Evolutionary conservation across 1,284 basidiomycete genomes (phyloP), one percentile per base, ranked within the genome.

Genomic region (Cryptococcus jaspeensis): DNA sequence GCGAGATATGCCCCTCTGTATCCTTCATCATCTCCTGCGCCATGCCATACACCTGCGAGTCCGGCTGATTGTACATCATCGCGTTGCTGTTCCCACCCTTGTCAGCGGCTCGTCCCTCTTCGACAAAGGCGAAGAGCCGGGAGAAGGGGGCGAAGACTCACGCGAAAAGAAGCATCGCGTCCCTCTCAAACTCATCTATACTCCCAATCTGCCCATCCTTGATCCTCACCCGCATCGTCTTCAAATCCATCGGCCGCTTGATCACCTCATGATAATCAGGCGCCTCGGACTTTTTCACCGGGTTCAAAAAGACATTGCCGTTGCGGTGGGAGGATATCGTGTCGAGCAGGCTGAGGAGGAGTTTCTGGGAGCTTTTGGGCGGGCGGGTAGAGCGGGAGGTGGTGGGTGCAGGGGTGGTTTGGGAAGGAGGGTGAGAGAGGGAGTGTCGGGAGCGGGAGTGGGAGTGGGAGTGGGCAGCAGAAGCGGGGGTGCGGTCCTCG

Each of bases 11-110:
- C 5, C 68, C 80, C 74, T 93, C 90, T 66, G 87, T 87, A 68
- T 89, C 89, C 9, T 84, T 74, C 86, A 92, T 87, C 91, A 93
- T 93, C 87, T 93, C 90, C 71, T 89, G 85, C n/a, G 92, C 89
- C 88, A 95, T 91, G 51, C 82, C 82, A 66, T 87, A 85, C 12
- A 95, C 87, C 71, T 90, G 88, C 22, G 87, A 88, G 5, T 85
- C 86, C 1, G 88, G 87, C 42, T 86, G 82, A 64, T 97, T 97
- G 75, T 92, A 97, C 88, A 96, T 91, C 83, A 93, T 87, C 13
- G 93, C 91, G 70, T 97, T 97, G 20, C 74, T 75, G 48, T n/a
- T 25, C n/a, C 44, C 16, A 42, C 32, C 40, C 13, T n/a, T 53
- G n/a, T n/a, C 45, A 52, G 41, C 39, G 2, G 5, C 9, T 39